phyloP scores from a whole-genome alignment of 1,139 yeast species.

The Komagataea norvegica region DNA sequence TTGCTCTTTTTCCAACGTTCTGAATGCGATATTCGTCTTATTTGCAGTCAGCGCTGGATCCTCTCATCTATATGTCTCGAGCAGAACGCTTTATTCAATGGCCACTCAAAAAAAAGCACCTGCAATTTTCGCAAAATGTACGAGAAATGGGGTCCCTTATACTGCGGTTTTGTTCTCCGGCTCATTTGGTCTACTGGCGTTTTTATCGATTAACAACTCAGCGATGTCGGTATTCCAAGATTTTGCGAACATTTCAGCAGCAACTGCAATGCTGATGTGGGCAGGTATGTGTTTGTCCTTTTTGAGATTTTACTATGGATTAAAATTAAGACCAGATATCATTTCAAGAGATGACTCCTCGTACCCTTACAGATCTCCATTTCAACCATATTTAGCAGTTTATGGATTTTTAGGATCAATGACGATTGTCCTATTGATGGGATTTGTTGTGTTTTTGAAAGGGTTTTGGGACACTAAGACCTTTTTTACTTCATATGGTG shows the following conservation, averaged over 20 bases:
- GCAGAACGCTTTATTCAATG: constrained; percentile 72
- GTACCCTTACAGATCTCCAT: constrained; percentile 74
- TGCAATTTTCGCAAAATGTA: constrained; percentile 52
- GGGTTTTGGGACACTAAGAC: constrained; percentile 56
- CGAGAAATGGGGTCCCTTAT: constrained; percentile 67
- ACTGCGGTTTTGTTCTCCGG: constrained; percentile 61
- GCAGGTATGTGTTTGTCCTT: constrained; percentile 74
- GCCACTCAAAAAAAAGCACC: constrained; percentile 72
- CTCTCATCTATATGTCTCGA: constrained; percentile 72
- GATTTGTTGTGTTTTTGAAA: constrained; percentile 60
- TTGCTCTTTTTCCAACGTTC: constrained; percentile 56
- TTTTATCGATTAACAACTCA: constrained; percentile 50
- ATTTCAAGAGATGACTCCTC: constrained; percentile 56
- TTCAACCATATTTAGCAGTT: constrained; percentile 72
- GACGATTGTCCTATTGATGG: constrained; percentile 57
- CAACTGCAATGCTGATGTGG: constrained; percentile 76
- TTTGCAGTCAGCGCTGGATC: constrained; percentile 77
- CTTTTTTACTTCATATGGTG: constrained; percentile 67
- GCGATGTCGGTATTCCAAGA: constrained; percentile 66
- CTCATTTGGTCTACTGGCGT: constrained; percentile 55
- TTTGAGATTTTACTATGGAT: constrained; percentile 64
- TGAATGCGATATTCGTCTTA: constrained; percentile 63
- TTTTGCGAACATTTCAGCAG: constrained; percentile 58
- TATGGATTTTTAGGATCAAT: constrained; percentile 58
- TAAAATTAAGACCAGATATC: constrained; percentile 62